A percentile compares a stretch with the other conserved stretches of the same genome.
Conservation (phyloP, 2,329 filamentous ascomycete genomes). For the Parafenestella ontariensis region DNA sequence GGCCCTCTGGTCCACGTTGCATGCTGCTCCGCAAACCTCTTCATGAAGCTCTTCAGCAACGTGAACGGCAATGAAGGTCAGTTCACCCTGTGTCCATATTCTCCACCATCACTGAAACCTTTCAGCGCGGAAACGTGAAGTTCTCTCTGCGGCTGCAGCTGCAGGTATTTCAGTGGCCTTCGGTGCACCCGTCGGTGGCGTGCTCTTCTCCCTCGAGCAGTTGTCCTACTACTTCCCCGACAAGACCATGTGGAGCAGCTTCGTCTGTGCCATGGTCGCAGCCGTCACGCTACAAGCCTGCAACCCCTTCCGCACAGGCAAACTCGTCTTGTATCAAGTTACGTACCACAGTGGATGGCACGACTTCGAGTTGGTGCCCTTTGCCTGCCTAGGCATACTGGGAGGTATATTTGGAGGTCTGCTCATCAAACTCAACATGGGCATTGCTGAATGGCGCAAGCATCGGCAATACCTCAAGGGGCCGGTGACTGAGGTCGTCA, state of each 20-base stretch:
- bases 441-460: conserved; percentile 80
- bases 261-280: conserved; percentile 99
- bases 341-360: conserved; percentile 93
- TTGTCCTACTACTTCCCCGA: conserved; percentile 97
- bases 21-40: conserved; percentile 92
- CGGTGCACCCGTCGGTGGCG: conserved; percentile 90
- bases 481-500: conserved; percentile 79
- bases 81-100: conserved; percentile 8
- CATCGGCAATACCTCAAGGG: conserved; percentile 69
- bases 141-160: conserved; percentile 89
- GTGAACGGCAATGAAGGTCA: conserved; percentile 87
- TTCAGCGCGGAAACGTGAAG: conserved; percentile 86
- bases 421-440: conserved; percentile 95
- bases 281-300: conserved; percentile 91
- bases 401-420: conserved; percentile 94
- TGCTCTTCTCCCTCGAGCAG: conserved; percentile 95
- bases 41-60: conserved; percentile 85
- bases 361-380: conserved; percentile 90
- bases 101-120: conserved; percentile 23
- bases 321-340: conserved; percentile 95
- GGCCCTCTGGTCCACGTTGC: conserved; percentile 94
- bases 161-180: conserved; percentile 94
- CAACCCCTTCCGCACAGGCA: conserved; percentile 93
- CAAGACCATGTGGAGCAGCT: conserved; percentile 99
- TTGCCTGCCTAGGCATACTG: conserved; percentile 82